Evolutionary conservation across 1,284 basidiomycete species (phyloP), one percentile per base, ranked within the genome.

Genomic region (Lentinula novae-zelandiae): DNA sequence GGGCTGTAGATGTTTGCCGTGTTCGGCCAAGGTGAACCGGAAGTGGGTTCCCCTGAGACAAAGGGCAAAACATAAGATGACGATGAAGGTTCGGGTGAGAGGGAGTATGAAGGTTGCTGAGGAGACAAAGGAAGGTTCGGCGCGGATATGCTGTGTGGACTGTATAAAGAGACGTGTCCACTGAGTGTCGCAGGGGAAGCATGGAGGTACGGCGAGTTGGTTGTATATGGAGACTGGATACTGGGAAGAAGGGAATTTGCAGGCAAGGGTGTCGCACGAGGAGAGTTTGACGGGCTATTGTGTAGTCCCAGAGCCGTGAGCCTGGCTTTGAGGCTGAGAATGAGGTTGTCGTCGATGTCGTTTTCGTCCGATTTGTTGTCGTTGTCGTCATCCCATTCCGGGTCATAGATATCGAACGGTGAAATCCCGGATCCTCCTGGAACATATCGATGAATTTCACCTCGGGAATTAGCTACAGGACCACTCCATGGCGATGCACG

Each of bases 401-500:
- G n/a, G 27, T 51, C 39, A 40, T 27, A 52, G 10, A 52, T 15
- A 5, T 51, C 50, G 22, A 31, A 36, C 13, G 42, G 44, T 13
- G 46, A n/a, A 13, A 7, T 22, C 8, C 36, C 57, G 17, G 44
- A 20, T 20, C 39, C 57, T 33, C 57, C 49, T 52, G 57, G 57
- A 31, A 58, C 38, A 39, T 42, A 58, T 34, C 57, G 49, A 53
- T 58, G 57, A 15, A 58, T 58, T 44, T 58, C 57, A 17, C 57
- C 57, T 33, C 39, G 36, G 9, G 57, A 58, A 27, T 58, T 51
- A 5, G 57, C 57, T 20, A 58, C 51, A 34, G 57, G 57, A 17
- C 57, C 57, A 27, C 57, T 58, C 57, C 57, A 58, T 38, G 57
- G 57, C 0, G 57, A 58, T 27, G 22, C 38, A 44, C 57, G 57